phyloP scores from a whole-genome alignment of 768 basidiomycete species.

The Hericium rajendrae region DNA sequence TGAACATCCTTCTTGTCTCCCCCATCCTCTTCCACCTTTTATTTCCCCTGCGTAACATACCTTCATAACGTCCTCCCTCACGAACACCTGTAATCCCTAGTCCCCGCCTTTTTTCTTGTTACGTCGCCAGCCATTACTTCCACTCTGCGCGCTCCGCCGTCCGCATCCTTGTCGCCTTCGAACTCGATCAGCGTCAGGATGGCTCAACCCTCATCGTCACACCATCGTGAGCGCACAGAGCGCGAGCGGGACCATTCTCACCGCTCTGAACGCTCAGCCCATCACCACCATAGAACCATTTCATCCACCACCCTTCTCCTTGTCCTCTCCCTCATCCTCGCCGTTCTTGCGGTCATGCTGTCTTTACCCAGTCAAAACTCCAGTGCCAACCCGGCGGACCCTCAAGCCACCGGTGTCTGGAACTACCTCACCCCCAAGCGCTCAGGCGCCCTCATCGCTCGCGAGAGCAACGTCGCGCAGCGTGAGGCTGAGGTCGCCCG shows the following conservation, averaged over 20 bases:
- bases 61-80: conserved; percentile 6
- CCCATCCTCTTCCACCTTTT: conserved; percentile 14
- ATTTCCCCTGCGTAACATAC: conserved; percentile 16
- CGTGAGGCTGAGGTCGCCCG: conserved; percentile 86
- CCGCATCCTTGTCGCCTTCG: conserved; percentile 71
- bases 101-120: background rate
- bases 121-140: conserved; percentile 47
- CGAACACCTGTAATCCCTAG: background rate
- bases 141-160: conserved; percentile 45
- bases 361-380: conserved; percentile 58
- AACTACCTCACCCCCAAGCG: conserved; percentile 76
- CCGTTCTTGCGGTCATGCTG: conserved; percentile 86
- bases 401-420: conserved; percentile 44
- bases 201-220: conserved; percentile 82
- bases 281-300: conserved; percentile 74
- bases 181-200: conserved; percentile 65
- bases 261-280: conserved; percentile 47
- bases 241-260: conserved; percentile 40
- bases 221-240: conserved; percentile 46
- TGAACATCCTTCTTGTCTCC: conserved; percentile 19
- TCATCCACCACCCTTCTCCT: conserved; percentile 85
- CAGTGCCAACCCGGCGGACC: conserved; percentile 27
- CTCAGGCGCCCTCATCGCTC: conserved; percentile 66
- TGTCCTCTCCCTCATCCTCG: conserved; percentile 76
- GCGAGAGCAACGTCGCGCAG: conserved; percentile 69